phyloP scores from a whole-genome alignment of 257 asterid species.

The Pogostemon cablin region DNA sequence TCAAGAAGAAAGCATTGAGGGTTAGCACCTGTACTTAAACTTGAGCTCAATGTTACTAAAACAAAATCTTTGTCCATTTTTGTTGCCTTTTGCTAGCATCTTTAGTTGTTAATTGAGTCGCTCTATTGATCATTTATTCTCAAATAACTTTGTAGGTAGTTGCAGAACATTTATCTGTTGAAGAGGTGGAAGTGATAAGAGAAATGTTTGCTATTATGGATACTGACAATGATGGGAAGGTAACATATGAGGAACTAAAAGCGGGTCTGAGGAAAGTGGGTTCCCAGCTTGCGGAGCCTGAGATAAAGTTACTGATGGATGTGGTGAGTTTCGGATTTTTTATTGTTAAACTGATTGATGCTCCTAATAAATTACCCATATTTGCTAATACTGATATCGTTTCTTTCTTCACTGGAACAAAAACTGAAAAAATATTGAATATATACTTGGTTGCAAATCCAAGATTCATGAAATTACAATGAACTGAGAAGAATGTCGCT shows the following conservation, averaged over 20 bases:
- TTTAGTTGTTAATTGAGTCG: slow-evolving; percentile 11
- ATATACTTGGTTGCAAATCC: neutral
- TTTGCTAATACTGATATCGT: slow-evolving; percentile 5
- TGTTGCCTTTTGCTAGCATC: slow-evolving; percentile 7
- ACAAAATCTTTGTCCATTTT: neutral
- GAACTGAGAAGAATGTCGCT: neutral
- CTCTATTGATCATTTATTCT: slow-evolving; percentile 22
- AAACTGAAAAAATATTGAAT: neutral
- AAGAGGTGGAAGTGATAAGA: slow-evolving; percentile 84
- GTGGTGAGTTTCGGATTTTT: slow-evolving; percentile 55
- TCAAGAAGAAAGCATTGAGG: slow-evolving; percentile 90
- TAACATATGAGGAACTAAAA: slow-evolving; percentile 77
- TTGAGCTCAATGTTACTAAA: slow-evolving; percentile 8
- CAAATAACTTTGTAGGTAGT: slow-evolving; percentile 56
- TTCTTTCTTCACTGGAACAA: neutral
- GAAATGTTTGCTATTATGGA: slow-evolving; percentile 92
- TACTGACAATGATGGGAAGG: slow-evolving; percentile 79
- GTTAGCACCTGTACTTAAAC: slow-evolving; percentile 44
- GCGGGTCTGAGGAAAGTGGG: slow-evolving; percentile 84
- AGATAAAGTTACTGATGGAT: slow-evolving; percentile 86
- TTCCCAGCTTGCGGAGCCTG: slow-evolving; percentile 91
- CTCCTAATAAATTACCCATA: neutral
- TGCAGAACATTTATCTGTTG: slow-evolving; percentile 78
- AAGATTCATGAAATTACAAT: neutral
- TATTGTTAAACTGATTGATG: slow-evolving; percentile 18